Base-by-base conservation (phyloP, 2,329 filamentous ascomycete genomes). In the Aspergillus brunneoviolaceus region DNA sequence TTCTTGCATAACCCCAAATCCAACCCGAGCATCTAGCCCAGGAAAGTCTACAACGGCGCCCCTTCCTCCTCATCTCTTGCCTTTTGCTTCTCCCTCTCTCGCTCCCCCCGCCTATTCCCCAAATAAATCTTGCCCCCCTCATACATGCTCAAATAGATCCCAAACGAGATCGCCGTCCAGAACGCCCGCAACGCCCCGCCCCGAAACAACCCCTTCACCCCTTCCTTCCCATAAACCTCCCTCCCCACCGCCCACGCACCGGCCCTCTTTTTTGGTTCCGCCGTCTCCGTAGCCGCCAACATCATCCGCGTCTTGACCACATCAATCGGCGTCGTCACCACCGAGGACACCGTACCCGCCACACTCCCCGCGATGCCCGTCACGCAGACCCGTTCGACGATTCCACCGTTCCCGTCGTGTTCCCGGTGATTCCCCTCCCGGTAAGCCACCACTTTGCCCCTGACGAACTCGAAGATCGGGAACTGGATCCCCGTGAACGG, bases 231-330 rank as follows among this genome's bases (percentile, higher is more conserved):
- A 57, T 89, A 80, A 14, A 96, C 84, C 63, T 89, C 82, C 64
- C 79, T 82, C 4, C 87, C 86, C 54, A 95, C 85, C 49, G 80
- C 79, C 55, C 55, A 62, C 27, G 45, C 49, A 29, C 76, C 70
- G 52, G 23, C 49, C 53, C 29, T 63, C 53, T 39, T 52, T 49
- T 53, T 60, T 29, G 59, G 19, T 52, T 60, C 45, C 51, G 1
- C 47, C 2, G 23, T 25, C 11, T 49, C 51, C 19, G 79, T 81
- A 1, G 87, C 87, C 31, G 84, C 82, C 27, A 96, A 80, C 92
- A 96, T 96, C 76, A 96, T 89, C 53, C 91, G 80, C 64, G 92
- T 96, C 80, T 96, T 96, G 25, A 96, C 85, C 10, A 96, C 91
- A 74, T 96, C 93, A 58, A 92, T 86, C 0, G 93, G 93, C 54